Percentiles rank a stretch among this genome's conserved stretches.
Evolutionary conservation across 768 basidiomycete genomes (phyloP).

Genomic region (Neoboletus subvelutipes): DNA sequence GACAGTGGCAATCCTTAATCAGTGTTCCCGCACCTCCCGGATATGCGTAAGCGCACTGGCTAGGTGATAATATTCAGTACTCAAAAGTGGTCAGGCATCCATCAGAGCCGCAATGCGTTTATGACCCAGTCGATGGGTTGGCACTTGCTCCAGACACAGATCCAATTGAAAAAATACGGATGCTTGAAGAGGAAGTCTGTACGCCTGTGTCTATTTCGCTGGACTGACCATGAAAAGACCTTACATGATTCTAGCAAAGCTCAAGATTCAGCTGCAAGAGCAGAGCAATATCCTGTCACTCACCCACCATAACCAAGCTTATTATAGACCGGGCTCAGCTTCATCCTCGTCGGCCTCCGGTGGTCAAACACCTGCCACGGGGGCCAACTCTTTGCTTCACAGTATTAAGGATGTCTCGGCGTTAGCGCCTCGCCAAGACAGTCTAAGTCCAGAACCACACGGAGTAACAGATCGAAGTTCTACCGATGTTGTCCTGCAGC

Average conservation of each 20-base stretch:
- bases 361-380: conserved; percentile 9
- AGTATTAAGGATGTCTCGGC: conserved; percentile 1
- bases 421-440: conserved; percentile 39
- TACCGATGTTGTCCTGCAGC: conserved; percentile 57
- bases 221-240: conserved; percentile 2
- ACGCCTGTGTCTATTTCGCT: conserved; percentile 19
- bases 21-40: conserved; percentile 85
- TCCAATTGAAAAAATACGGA: conserved; percentile 74
- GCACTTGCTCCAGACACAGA: conserved; percentile 74
- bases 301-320: conserved; percentile 16
- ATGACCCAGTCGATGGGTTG: conserved; percentile 84
- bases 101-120: conserved; percentile 79
- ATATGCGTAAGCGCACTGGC: conserved; percentile 59
- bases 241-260: conserved; percentile 45
- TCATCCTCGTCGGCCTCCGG: conserved; percentile 24
- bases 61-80: neutral
- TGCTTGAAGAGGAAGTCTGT: conserved; percentile 80
- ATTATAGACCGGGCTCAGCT: conserved; percentile 20
- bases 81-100: conserved; percentile 58
- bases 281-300: conserved; percentile 39
- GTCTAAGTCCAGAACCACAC: conserved; percentile 51
- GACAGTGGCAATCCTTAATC: conserved; percentile 79
- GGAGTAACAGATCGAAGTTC: conserved; percentile 38
- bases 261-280: conserved; percentile 63
- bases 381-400: conserved; percentile 6